Evolutionary conservation across 805 yeast genomes (phyloP).

Genomic region (Wickerhamomyces chaumierensis): DNA sequence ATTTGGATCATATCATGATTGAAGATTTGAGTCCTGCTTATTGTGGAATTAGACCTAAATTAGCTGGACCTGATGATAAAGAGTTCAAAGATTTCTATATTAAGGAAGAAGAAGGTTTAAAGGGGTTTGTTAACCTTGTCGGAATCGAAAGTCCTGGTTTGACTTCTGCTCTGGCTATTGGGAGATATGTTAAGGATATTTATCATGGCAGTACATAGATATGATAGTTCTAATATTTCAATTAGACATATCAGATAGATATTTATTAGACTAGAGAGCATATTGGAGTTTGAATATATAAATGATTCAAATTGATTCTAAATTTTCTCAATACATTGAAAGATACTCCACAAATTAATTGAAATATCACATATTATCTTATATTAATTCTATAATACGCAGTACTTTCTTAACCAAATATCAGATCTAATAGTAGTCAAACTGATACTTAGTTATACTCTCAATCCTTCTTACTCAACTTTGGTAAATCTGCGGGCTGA

Average conservation of each 20-base stretch:
- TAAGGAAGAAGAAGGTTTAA: slow-evolving; percentile 54
- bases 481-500: slow-evolving; percentile 50
- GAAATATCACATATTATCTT: no score
- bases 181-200: slow-evolving; percentile 45
- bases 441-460: no score
- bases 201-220: slow-evolving; percentile 10
- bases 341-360: no score
- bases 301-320: no score
- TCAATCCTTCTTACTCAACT: slow-evolving; percentile 12
- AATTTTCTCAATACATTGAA: no score
- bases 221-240: no score
- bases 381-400: no score
- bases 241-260: no score
- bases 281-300: no score
- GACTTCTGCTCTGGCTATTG: slow-evolving; percentile 77
- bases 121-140: slow-evolving; percentile 69
- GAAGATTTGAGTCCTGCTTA: slow-evolving; percentile 54
- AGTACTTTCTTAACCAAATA: no score
- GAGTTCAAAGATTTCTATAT: slow-evolving; percentile 67
- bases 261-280: no score
- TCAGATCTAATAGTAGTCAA: no score
- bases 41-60: slow-evolving; percentile 78
- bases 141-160: slow-evolving; percentile 91
- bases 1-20: slow-evolving; percentile 48
- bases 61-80: slow-evolving; percentile 31